These are phyloP conservation scores for Primulina eburnea DNA, from an alignment of 257 asterid species.

Conservation along the genomic window DNA sequence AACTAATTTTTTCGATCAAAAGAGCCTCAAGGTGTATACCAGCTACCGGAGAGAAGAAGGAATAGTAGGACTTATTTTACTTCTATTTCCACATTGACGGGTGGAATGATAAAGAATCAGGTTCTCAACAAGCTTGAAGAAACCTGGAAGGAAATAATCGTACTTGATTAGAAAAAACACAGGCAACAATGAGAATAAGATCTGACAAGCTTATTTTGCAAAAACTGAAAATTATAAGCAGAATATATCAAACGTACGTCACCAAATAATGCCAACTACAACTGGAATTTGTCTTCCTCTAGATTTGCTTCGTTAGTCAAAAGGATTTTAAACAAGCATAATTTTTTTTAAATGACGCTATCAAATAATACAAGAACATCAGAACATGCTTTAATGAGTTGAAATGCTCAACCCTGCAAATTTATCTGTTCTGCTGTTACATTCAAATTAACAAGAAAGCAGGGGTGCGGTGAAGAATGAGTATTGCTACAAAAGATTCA, in stretches of 20 bases:
- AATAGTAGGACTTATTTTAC: slow-evolving; percentile 3
- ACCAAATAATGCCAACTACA: neutral
- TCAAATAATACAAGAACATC: neutral
- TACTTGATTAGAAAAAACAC: slow-evolving; percentile 3
- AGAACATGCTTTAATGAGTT: neutral
- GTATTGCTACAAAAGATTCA: neutral
- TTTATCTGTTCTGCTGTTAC: neutral
- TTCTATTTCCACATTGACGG: slow-evolving; percentile 7
- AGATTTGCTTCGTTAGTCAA: neutral
- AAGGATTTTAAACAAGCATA: neutral
- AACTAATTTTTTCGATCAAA: neutral
- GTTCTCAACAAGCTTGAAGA: slow-evolving; percentile 69
- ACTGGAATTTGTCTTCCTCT: neutral
- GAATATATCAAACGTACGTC: neutral
- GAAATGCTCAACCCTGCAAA: neutral
- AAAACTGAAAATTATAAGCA: slow-evolving; percentile 5
- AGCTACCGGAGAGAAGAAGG: neutral
- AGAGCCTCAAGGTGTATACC: slow-evolving; percentile 8
- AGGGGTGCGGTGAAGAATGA: neutral
- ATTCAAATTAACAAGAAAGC: neutral
- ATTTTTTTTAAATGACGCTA: neutral
- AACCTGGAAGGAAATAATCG: slow-evolving; percentile 45
- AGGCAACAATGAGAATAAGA: neutral
- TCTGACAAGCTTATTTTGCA: slow-evolving; percentile 1
- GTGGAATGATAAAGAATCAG: slow-evolving; percentile 29